Evolutionary conservation across 805 yeast genomes (phyloP), one percentile per base, ranked within the genome.

Genomic region (Suhomyces sp.): DNA sequence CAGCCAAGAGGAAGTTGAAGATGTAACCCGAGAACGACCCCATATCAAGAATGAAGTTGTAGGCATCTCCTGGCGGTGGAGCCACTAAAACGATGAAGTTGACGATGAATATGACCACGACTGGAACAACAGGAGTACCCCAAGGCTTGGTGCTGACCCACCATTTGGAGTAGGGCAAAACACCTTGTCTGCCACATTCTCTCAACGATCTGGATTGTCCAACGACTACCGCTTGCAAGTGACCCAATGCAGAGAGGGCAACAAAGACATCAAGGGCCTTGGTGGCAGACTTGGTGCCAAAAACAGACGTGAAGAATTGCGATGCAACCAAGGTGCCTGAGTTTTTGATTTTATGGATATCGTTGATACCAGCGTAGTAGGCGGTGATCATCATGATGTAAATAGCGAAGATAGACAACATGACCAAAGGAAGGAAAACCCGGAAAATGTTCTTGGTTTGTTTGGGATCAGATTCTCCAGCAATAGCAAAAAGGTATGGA

Each of bases 401-500:
- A 17, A 62, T 25, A 15, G 61, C 18, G 30, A 62, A 63, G 14
- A 65, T 49, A 14, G 56, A 39, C 22, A 57, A 44, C 44, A 65
- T 48, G 7, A 61, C 54, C 2, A 42, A 27, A n/a, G 70, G 70
- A 17, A 63, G 54, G 28, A 53, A 53, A 23, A 24, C 40, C 23
- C 50, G 48, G 44, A 50, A 55, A 31, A 56, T 47, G 27, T 48
- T 54, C 33, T 53, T 51, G 19, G 58, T 48, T 44, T 53, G 42
- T 39, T 44, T 46, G 11, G 56, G 58, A 33, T 45, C 39, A 6
- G 60, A 43, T 35, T 58, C 64, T 6, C 62, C 64, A 6, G 50
- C 61, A 20, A 68, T 59, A 9, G 56, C 59, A 44, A 70, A 60
- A 0, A 67, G 66, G 47, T 70, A 70, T 7, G 47, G 45, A 13